Percentiles rank a stretch among this genome's conserved stretches.
Conservation (phyloP, 2,329 filamentous ascomycete species). For the Ceratocystis ficicola region DNA sequence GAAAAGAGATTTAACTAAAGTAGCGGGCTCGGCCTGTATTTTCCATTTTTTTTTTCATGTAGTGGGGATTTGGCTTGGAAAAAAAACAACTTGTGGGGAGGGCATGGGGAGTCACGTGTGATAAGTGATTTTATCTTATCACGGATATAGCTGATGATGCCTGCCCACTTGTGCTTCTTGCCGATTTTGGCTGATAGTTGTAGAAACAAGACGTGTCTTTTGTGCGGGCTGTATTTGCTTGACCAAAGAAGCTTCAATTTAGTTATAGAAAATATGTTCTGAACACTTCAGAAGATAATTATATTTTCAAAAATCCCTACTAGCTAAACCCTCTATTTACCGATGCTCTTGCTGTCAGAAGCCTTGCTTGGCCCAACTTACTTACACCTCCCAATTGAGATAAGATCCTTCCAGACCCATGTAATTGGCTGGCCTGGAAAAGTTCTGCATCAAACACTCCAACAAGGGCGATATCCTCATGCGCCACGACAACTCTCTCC, state of each 20-base stretch:
- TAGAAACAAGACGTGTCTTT: background rate
- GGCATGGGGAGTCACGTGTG: slow-evolving; percentile 21
- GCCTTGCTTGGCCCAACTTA: background rate
- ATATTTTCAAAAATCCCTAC: background rate
- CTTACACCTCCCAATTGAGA: slow-evolving; percentile 21
- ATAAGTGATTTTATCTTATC: background rate
- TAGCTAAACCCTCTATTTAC: background rate
- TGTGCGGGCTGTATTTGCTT: background rate
- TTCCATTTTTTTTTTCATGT: slow-evolving; percentile 3
- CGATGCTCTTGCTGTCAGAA: background rate
- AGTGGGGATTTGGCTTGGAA: slow-evolving; percentile 1
- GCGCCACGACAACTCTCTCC: background rate
- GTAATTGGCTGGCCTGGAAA: slow-evolving; percentile 20
- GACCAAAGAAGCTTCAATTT: background rate
- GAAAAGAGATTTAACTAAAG: slow-evolving; percentile 12
- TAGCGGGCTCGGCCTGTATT: slow-evolving; percentile 1
- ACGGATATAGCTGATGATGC: background rate
- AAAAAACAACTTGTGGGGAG: slow-evolving; percentile 19
- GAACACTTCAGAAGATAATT: background rate
- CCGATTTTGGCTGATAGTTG: background rate
- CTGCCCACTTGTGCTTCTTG: background rate
- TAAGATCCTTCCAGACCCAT: slow-evolving; percentile 14
- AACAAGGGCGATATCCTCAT: background rate
- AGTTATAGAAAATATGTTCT: background rate
- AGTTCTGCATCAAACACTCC: slow-evolving; percentile 17